These are phyloP conservation scores for Erodium texanum DNA, from an alignment of 441 rosid genomes.

Conservation along the genomic window DNA sequence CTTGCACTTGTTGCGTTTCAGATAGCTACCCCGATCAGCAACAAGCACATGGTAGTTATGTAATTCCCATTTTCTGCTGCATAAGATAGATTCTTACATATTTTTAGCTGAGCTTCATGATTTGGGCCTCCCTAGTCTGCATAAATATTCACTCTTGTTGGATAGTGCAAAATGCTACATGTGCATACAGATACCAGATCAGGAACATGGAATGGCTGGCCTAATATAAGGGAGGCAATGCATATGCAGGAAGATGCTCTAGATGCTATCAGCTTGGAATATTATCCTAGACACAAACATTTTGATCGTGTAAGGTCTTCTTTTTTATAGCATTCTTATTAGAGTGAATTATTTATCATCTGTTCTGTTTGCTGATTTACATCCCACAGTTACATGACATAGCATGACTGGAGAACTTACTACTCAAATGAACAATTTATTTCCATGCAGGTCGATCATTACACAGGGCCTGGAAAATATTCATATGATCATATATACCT, in stretches of 20 bases:
- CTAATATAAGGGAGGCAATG: background rate
- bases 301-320: background rate
- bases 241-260: background rate
- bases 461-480: background rate
- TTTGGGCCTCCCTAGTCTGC: too few relatives aligned
- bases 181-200: background rate
- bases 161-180: background rate
- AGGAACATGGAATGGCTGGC: conserved; percentile 1
- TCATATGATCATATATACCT: too few relatives aligned
- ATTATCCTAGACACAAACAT: background rate
- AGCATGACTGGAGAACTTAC: background rate
- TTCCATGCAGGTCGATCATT: conserved; percentile 3
- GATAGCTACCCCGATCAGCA: background rate
- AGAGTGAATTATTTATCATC: too few relatives aligned
- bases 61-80: background rate
- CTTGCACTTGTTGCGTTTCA: background rate
- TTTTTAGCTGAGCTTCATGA: background rate
- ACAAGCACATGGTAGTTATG: background rate
- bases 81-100: background rate
- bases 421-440: background rate
- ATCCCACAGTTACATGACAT: too few relatives aligned
- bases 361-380: background rate
- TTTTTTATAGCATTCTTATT: background rate
- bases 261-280: background rate
- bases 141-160: too few relatives aligned